Base-by-base conservation (phyloP, 768 basidiomycete species). In the Xerocomellus intermedius region DNA sequence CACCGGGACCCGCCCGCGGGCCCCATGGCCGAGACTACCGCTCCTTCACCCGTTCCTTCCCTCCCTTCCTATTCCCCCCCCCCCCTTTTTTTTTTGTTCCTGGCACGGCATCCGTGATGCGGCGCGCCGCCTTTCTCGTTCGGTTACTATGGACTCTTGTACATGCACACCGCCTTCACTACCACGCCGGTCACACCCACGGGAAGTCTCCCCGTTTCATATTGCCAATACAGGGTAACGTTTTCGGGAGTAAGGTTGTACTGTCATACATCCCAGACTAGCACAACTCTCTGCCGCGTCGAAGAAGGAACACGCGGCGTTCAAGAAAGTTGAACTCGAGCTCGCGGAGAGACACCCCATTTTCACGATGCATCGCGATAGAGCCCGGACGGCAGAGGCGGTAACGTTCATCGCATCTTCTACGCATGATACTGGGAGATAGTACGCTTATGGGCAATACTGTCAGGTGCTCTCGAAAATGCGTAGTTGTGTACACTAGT, bases 401-500 rank as follows among this genome's bases (percentile, higher is more conserved):
- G 13, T 4, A 14, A 30, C 28, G 26, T 10, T 12, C 7, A 44
- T 12, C 42, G 3, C 41, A 24, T 13, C 16, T 44, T 22, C 24
- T 26, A 24, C 12, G 33, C 33, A 33, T 8, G 3, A 37, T 17
- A n/a, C 36, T n/a, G 6, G 8, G 36, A 17, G 35, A 8, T 17
- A 48, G 2, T 3, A 17, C 6, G 32, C 42, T 13, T 21, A 21
- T 46, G 44, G 14, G 8, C 2, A 6, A 37, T 47, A 19, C 6
- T 5, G 8, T 13, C 16, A 17, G 4, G 10, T 16, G 16, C 44
- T 19, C 19, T 38, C 24, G 42, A 33, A 17, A 17, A 50, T 44
- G 59, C 35, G 9, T 38, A 10, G 48, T 26, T 37, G 16, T 42
- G 43, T 57, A 59, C 49, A 52, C 45, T 58, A 63, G n/a, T 30